A percentile compares a stretch with the other conserved stretches of the same genome.
These are phyloP conservation scores for Globisporangium spiculum DNA, from an alignment of 352 stramenopile species.

Conservation along the genomic window DNA sequence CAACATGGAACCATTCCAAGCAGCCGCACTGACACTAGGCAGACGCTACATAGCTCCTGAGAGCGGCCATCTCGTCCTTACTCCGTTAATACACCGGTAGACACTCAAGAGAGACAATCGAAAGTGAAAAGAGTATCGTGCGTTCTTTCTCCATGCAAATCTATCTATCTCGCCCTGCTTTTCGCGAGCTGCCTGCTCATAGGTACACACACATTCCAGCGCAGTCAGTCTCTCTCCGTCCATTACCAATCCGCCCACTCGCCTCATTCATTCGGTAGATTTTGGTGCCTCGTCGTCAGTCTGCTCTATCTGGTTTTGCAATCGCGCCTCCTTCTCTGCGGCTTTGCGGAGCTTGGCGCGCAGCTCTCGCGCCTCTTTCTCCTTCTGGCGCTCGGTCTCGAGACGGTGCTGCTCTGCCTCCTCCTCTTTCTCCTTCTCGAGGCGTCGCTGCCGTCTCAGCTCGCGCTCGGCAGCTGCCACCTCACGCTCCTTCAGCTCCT, in stretches of 20 bases:
- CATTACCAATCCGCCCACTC: neutral
- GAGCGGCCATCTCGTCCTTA: neutral
- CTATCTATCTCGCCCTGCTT: conserved; percentile 1
- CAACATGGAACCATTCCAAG: neutral
- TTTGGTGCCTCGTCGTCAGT: neutral
- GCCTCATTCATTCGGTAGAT: neutral
- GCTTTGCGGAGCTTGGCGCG: conserved; percentile 47
- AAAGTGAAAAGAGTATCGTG: neutral
- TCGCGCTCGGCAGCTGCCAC: conserved; percentile 50
- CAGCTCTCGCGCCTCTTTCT: conserved; percentile 49
- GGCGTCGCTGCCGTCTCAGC: conserved; percentile 45
- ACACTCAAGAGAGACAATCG: neutral
- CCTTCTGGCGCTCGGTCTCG: conserved; percentile 41
- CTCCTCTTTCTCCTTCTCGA: conserved; percentile 62
- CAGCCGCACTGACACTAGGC: neutral
- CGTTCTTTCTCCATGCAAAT: neutral
- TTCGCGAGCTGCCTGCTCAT: neutral
- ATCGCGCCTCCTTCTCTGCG: conserved; percentile 21
- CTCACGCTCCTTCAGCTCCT: conserved; percentile 58
- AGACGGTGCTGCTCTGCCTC: conserved; percentile 27
- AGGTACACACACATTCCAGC: neutral
- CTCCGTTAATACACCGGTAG: neutral
- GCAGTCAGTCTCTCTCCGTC: neutral
- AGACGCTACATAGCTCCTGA: neutral
- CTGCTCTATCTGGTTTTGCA: conserved; percentile 14